Base-by-base conservation (phyloP, 805 yeast genomes). In the Suhomyces kilbournensis region DNA sequence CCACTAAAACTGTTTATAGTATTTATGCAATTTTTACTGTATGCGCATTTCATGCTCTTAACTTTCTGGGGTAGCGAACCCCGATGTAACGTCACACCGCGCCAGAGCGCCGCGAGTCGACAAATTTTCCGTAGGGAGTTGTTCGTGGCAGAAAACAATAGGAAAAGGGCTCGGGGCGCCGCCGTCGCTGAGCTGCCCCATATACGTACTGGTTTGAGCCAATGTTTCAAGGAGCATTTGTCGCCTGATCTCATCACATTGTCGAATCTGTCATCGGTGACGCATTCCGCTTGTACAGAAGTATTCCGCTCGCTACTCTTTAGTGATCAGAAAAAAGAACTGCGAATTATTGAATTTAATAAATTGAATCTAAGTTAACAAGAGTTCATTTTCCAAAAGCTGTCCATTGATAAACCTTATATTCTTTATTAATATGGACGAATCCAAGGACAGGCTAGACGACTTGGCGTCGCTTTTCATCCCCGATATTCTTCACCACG, bases 401-500 rank as follows among this genome's bases (percentile, higher is more conserved):
- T 28, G 28, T 8, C 28, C 2, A 6, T n/a, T n/a, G 8, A 14
- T 32, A 32, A n/a, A 32, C 35, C 17, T 28, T 28, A 10, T 10
- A 5, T 10, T 28, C 32, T 7, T 32, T 12, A 35, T 17, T 19
- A 10, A 14, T 14, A 53, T 53, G 56, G 48, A 46, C 38, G 58
- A 55, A 10, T 19, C 46, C 20, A 59, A 67, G 54, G 64, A 63
- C 26, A 56, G 64, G 40, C 62, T 70, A 49, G 77, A 75, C 53
- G 79, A 75, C 57, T 63, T 75, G 20, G 71, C 78, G 45, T 66
- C 77, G 40, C 62, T 75, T 43, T 75, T 75, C 47, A 60, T 75
- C 28, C 77, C 77, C 2, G 77, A 74, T 51, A 66, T 71, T 38
- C 61, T 73, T 23, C 71, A 70, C 48, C 63, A 54, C 28, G 51